phyloP scores from a whole-genome alignment of 1,284 basidiomycete genomes.

The Ganoderma multipileum region DNA sequence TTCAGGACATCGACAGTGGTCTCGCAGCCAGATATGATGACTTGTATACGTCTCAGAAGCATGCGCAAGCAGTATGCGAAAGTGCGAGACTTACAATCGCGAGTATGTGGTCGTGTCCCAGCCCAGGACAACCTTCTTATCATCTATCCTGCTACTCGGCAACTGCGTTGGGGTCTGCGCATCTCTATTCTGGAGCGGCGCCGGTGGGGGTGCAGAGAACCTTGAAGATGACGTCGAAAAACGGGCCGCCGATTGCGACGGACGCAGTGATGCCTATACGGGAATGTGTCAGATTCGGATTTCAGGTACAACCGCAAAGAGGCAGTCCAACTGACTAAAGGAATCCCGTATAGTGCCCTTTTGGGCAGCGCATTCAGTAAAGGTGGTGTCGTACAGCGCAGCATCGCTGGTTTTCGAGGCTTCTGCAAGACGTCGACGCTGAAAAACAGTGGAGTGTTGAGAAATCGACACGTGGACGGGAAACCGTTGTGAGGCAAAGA shows the following conservation, averaged over 20 bases:
- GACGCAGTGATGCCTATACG: not conserved
- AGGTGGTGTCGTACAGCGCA: not conserved
- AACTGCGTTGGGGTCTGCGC: slow-evolving; percentile 43
- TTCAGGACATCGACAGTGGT: slow-evolving; percentile 89
- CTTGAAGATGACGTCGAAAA: slow-evolving; percentile 5
- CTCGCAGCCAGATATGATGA: slow-evolving; percentile 77
- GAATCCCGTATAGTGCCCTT: not conserved
- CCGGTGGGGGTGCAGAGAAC: not conserved
- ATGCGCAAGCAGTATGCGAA: not conserved
- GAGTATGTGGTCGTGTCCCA: slow-evolving; percentile 75
- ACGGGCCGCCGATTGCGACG: not conserved
- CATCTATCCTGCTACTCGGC: slow-evolving; percentile 64
- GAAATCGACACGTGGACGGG: not conserved
- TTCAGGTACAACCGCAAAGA: not conserved
- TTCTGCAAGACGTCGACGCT: not conserved
- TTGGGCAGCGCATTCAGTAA: not conserved
- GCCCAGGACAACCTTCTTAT: slow-evolving; percentile 66
- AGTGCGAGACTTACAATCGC: slow-evolving; percentile 62
- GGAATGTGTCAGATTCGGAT: not conserved
- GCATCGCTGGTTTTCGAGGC: not conserved
- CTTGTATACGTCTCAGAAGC: slow-evolving; percentile 42
- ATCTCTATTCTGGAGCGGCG: not conserved
- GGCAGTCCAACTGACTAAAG: not conserved
- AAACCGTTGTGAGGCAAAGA: not conserved
- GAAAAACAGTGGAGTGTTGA: not conserved